A percentile compares a stretch with the other conserved stretches of the same genome.
Evolutionary conservation across 768 basidiomycete species (phyloP).

Genomic region (Pulveroboletus sp.): DNA sequence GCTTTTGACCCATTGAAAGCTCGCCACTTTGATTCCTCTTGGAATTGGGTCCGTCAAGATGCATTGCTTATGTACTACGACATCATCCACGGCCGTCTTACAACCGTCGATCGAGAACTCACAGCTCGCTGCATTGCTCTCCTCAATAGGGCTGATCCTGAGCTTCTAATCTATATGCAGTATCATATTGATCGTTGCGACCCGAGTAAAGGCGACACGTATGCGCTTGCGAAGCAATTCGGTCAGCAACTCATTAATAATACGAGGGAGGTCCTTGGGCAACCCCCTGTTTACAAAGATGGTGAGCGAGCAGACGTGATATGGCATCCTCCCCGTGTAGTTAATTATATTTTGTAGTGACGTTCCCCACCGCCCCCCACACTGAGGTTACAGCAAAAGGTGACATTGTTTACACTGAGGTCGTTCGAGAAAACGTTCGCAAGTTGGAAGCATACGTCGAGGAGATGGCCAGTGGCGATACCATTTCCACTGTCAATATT

Average conservation of each 20-base stretch:
- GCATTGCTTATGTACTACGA: slow-evolving; percentile 97
- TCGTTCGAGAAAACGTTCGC: slow-evolving; percentile 92
- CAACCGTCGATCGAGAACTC: slow-evolving; percentile 92
- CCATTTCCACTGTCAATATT: slow-evolving; percentile 82
- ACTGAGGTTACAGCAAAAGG: slow-evolving; percentile 93
- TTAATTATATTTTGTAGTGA: slow-evolving; percentile 48
- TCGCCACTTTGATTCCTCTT: slow-evolving; percentile 96
- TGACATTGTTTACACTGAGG: slow-evolving; percentile 91
- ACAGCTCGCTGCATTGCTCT: slow-evolving; percentile 96
- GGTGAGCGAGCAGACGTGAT: slow-evolving; percentile 47
- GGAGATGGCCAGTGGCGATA: slow-evolving; percentile 96
- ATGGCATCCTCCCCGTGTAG: background rate
- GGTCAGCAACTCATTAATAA: slow-evolving; percentile 95
- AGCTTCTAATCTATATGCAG: slow-evolving; percentile 91
- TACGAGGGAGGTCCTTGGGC: slow-evolving; percentile 74
- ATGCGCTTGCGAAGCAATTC: slow-evolving; percentile 94
- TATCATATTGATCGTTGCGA: slow-evolving; percentile 86
- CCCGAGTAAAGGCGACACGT: slow-evolving; percentile 80
- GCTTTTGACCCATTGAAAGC: slow-evolving; percentile 94
- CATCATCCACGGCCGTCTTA: slow-evolving; percentile 93
- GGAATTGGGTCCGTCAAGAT: slow-evolving; percentile 99
- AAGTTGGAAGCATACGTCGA: slow-evolving; percentile 97
- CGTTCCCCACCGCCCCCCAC: slow-evolving; percentile 96
- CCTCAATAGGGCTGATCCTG: slow-evolving; percentile 95
- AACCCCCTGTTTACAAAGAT: slow-evolving; percentile 93